Percentiles rank a stretch among this genome's conserved stretches.
phyloP scores from a whole-genome alignment of 106 monocot genomes.

The Dendrobium nobile region DNA sequence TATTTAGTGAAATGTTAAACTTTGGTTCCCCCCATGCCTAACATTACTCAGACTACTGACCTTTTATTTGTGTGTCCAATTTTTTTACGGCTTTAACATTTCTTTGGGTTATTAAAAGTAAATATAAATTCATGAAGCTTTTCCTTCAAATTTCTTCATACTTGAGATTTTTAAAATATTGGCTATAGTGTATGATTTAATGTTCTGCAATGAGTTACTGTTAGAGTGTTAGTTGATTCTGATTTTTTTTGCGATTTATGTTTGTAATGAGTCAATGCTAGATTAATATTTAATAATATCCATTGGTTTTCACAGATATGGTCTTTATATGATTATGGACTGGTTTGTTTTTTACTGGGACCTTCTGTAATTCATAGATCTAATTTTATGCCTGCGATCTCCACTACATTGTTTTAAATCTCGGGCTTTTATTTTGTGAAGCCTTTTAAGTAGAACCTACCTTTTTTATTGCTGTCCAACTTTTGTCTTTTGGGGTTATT shows the following conservation, averaged over 20 bases:
- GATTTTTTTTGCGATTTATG: background rate
- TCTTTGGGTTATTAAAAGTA: no score
- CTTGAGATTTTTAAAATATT: background rate
- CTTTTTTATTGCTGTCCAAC: background rate
- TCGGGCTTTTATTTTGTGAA: background rate
- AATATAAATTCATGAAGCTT: background rate
- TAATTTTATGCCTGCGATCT: no score
- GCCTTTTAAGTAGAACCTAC: background rate
- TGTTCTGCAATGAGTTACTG: no score
- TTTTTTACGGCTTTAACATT: no score
- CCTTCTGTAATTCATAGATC: no score
- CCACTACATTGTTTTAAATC: background rate
- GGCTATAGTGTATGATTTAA: no score
- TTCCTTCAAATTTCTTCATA: background rate
- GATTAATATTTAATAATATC: background rate
- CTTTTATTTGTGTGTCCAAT: no score
- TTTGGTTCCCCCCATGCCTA: no score
- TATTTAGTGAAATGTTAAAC: no score
- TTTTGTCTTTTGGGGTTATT: background rate
- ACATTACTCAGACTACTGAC: no score
- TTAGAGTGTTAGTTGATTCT: no score
- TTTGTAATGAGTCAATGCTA: background rate
- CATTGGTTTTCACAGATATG: background rate
- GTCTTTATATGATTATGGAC: background rate
- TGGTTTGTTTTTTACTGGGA: background rate